Percentiles rank a stretch among this genome's conserved stretches.
These are phyloP conservation scores for Pezicula neosporulosa DNA, from an alignment of 2,329 filamentous ascomycete genomes.

Conservation along the genomic window DNA sequence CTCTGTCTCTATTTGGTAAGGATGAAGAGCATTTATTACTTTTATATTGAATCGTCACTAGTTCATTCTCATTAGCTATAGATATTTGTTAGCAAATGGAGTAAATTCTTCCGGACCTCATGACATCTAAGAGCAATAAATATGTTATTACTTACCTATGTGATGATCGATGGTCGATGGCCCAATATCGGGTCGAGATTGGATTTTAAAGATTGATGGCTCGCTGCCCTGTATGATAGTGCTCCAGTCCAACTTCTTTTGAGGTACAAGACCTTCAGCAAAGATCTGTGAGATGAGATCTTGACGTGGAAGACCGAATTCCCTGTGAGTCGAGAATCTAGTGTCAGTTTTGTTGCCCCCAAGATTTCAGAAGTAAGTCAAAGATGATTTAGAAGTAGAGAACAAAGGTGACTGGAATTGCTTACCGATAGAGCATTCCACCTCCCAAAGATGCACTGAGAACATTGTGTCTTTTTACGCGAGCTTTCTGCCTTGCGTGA, in stretches of 20 bases:
- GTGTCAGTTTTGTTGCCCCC: too few relatives aligned
- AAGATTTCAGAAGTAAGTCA: too few relatives aligned
- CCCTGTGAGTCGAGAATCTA: too few relatives aligned
- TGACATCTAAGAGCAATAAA: not conserved
- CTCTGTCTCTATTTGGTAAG: not conserved
- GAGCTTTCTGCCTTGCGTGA: slow-evolving; percentile 10
- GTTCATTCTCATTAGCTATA: not conserved
- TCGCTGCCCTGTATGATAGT: not conserved
- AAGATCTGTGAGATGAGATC: slow-evolving; percentile 3
- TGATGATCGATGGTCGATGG: not conserved
- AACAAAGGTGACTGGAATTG: not conserved
- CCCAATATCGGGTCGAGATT: not conserved
- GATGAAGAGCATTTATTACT: not conserved
- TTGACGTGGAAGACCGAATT: too few relatives aligned
- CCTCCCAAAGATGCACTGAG: slow-evolving; percentile 15
- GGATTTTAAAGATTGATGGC: slow-evolving; percentile 11
- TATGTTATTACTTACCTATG: not conserved
- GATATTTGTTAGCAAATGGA: not conserved
- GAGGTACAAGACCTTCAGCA: slow-evolving; percentile 10
- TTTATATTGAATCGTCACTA: too few relatives aligned
- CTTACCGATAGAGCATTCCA: slow-evolving; percentile 15
- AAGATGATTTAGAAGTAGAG: too few relatives aligned
- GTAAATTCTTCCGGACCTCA: too few relatives aligned
- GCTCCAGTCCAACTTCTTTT: not conserved
- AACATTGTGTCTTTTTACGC: slow-evolving; percentile 15